Conservation (phyloP, 2,329 filamentous ascomycete species). For the Fusarium algeriense region DNA sequence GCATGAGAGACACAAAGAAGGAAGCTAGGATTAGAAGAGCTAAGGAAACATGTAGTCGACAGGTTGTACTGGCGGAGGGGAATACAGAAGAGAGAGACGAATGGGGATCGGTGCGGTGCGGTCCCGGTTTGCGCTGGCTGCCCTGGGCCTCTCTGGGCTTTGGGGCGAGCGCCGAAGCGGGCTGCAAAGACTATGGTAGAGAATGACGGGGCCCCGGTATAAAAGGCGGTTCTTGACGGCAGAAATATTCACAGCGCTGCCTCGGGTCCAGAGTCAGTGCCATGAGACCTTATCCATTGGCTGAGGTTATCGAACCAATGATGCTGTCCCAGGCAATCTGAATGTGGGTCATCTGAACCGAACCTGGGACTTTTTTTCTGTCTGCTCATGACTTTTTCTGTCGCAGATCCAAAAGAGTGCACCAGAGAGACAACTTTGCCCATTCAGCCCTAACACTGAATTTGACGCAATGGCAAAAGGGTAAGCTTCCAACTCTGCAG, state of each 20-base stretch:
- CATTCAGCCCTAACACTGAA: constrained; percentile 9
- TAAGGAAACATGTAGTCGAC: constrained; percentile 9
- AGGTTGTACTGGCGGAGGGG: constrained; percentile 19
- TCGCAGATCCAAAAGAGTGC: constrained; percentile 31
- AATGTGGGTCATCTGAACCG: constrained; percentile 32
- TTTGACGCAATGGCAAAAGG: constrained; percentile 45
- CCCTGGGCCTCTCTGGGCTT: constrained; percentile 12
- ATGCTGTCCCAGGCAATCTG: constrained; percentile 13
- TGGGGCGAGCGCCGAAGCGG: constrained; percentile 44
- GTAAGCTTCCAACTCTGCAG: constrained; percentile 16
- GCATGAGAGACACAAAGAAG: constrained; percentile 27
- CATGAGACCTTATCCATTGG: constrained; percentile 31
- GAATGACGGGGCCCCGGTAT: constrained; percentile 44
- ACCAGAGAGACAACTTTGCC: constrained; percentile 19
- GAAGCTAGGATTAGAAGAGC: constrained; percentile 1
- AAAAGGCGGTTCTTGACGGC: constrained; percentile 49
- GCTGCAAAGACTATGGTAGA: constrained; percentile 46
- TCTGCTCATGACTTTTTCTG: constrained; percentile 41
- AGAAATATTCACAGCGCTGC: constrained; percentile 44
- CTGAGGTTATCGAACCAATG: constrained; percentile 14
- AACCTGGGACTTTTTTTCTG: constrained; percentile 44
- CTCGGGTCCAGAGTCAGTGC: constrained; percentile 20
- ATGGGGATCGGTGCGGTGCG: constrained; percentile 31
- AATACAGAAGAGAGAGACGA: constrained; percentile 32
- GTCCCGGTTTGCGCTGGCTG: constrained; percentile 45